phyloP scores from a whole-genome alignment of 2,329 filamentous ascomycete genomes.

The Cladosporium colombiae region DNA sequence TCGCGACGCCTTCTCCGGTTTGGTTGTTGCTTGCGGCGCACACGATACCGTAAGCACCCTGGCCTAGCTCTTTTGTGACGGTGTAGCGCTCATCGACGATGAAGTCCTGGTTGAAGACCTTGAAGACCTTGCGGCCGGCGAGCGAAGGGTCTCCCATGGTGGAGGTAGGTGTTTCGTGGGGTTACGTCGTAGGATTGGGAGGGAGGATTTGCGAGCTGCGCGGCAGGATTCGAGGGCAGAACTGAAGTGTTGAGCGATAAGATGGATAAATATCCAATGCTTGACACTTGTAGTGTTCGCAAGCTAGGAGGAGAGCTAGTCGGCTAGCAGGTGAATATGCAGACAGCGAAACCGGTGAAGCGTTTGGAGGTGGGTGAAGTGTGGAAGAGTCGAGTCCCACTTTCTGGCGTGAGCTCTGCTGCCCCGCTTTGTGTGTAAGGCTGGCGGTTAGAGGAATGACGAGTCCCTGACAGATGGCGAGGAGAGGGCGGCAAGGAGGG shows the following conservation, averaged over 20 bases:
- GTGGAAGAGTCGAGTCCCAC: conserved; percentile 8
- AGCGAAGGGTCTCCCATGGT: conserved; percentile 58
- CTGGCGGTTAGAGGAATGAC: conserved; percentile 14
- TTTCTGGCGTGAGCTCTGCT: conserved; percentile 5
- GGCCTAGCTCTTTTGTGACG: conserved; percentile 96
- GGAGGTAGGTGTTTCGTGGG: background rate
- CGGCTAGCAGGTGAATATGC: background rate
- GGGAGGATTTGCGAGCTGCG: background rate
- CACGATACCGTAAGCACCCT: conserved; percentile 98
- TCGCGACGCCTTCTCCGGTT: conserved; percentile 89
- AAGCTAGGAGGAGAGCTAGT: background rate
- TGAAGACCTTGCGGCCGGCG: conserved; percentile 85
- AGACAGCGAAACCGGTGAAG: conserved; percentile 9
- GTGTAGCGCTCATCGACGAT: conserved; percentile 97
- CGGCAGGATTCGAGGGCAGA: conserved; percentile 1
- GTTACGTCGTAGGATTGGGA: conserved; percentile 23
- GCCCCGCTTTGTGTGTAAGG: conserved; percentile 5
- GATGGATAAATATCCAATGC: background rate
- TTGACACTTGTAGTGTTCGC: background rate
- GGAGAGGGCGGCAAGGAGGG: background rate
- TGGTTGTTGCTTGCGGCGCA: conserved; percentile 92
- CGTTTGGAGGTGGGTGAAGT: conserved; percentile 5
- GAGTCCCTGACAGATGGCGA: background rate
- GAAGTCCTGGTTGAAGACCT: conserved; percentile 99
- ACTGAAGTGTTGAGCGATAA: background rate